Conservation (phyloP, 495 filamentous ascomycete species). For the Penicillium tannophilum region DNA sequence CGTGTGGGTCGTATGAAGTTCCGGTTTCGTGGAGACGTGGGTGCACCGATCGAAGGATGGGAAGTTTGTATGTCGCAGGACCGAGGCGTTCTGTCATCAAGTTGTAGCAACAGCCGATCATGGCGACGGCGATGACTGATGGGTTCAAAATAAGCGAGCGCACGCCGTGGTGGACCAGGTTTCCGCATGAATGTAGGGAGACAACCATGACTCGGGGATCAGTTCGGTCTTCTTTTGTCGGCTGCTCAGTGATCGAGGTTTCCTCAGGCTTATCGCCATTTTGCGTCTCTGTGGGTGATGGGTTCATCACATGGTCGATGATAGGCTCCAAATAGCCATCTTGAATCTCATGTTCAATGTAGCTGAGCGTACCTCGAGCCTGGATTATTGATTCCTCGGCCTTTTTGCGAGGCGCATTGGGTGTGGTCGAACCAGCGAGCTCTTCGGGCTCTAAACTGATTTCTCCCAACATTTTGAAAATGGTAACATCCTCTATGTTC, state of each 20-base stretch:
- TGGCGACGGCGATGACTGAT: conserved; percentile 80
- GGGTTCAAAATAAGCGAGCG: conserved; percentile 83
- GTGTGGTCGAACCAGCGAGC: conserved; percentile 17
- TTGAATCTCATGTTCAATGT: conserved; percentile 55
- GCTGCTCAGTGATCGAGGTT: conserved; percentile 7
- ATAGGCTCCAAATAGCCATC: conserved; percentile 76
- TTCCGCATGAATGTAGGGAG: conserved; percentile 95
- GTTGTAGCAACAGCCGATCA: conserved; percentile 98
- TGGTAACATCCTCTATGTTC: conserved; percentile 34
- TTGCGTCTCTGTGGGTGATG: conserved; percentile 9
- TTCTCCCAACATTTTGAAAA: conserved; percentile 42
- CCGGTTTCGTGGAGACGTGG: conserved; percentile 60
- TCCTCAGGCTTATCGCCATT: conserved; percentile 15
- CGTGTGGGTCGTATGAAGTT: conserved; percentile 74
- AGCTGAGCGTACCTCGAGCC: conserved; percentile 44
- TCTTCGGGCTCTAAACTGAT: conserved; percentile 41
- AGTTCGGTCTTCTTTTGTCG: conserved; percentile 12
- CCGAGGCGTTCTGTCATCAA: conserved; percentile 87
- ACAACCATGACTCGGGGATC: conserved; percentile 73
- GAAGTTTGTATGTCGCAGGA: conserved; percentile 81
- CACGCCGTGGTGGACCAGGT: conserved; percentile 92
- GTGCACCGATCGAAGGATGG: conserved; percentile 61
- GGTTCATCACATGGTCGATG: conserved; percentile 63
- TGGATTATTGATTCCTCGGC: conserved; percentile 27
- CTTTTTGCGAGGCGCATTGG: conserved; percentile 24